A percentile compares a stretch with the other conserved stretches of the same genome.
Evolutionary conservation across 164 flowering plant species (phyloP).

Genomic region (Piper betle): DNA sequence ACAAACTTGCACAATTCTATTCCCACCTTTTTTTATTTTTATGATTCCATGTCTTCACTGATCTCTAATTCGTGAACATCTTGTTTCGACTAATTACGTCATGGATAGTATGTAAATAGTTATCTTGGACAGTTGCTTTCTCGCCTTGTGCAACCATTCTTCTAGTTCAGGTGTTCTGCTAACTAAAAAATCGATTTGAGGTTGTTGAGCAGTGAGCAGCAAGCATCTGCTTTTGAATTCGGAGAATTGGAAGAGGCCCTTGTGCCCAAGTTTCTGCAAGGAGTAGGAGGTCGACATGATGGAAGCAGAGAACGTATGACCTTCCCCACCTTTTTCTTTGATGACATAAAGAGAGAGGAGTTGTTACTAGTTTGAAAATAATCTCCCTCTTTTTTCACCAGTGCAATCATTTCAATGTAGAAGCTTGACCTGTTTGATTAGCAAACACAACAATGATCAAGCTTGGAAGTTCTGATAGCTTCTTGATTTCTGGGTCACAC

Average conservation of each 20-base stretch:
- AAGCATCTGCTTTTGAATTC: slow-evolving; percentile 74
- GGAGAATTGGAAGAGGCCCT: slow-evolving; percentile 93
- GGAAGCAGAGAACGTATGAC: slow-evolving; percentile 54
- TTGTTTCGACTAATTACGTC: not conserved
- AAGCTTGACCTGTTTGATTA: slow-evolving; percentile 51
- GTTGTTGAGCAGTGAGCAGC: slow-evolving; percentile 45
- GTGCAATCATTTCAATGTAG: slow-evolving; percentile 48
- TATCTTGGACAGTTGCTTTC: slow-evolving; percentile 1
- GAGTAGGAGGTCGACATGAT: slow-evolving; percentile 50
- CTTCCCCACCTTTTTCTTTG: slow-evolving; percentile 10
- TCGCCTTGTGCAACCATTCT: not conserved
- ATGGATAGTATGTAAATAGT: not conserved
- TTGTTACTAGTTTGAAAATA: slow-evolving; percentile 25
- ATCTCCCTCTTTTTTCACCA: slow-evolving; percentile 29
- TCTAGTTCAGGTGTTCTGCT: slow-evolving; percentile 3
- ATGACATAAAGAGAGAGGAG: slow-evolving; percentile 13
- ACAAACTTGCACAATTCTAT: not conserved
- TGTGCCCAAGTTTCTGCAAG: slow-evolving; percentile 42
- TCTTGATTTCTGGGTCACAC: slow-evolving; percentile 27
- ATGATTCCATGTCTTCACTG: no score
- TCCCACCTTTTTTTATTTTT: not conserved
- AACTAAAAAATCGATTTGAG: slow-evolving; percentile 8
- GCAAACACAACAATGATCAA: slow-evolving; percentile 42
- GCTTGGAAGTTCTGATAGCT: slow-evolving; percentile 17
- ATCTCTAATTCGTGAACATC: no score